phyloP scores from a whole-genome alignment of 345 rosid species.

The Gossypium australe region DNA sequence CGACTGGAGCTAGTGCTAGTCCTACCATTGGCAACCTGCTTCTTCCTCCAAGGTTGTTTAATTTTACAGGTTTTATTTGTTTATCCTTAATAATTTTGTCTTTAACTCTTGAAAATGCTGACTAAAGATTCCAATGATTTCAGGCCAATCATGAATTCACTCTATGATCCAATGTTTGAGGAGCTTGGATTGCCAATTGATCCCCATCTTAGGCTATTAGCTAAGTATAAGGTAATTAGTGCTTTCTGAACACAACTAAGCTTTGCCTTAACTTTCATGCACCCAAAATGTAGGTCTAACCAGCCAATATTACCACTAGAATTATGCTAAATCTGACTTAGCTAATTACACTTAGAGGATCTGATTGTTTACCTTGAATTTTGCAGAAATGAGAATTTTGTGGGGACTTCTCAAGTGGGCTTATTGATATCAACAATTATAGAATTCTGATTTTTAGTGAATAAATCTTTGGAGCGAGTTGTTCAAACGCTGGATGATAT shows the following conservation, averaged over 20 bases:
- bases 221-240: background rate
- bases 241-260: too few relatives aligned
- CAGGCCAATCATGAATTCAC: constrained; percentile 10
- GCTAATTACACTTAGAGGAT: background rate
- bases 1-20: too few relatives aligned
- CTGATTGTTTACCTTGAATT: background rate
- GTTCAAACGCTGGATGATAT: background rate
- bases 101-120: background rate
- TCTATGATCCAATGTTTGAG: constrained; percentile 35
- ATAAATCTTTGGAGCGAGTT: background rate
- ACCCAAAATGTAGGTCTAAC: background rate
- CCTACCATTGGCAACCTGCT: too few relatives aligned
- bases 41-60: constrained; percentile 1
- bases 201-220: constrained; percentile 34
- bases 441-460: background rate
- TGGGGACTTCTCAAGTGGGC: background rate
- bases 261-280: background rate
- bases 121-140: background rate
- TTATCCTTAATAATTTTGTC: background rate
- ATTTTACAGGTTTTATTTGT: background rate
- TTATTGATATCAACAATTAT: background rate
- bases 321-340: background rate
- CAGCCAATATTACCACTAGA: background rate
- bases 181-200: constrained; percentile 31
- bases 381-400: background rate